phyloP scores from a whole-genome alignment of 805 yeast species.

The Torulaspora maleeae region DNA sequence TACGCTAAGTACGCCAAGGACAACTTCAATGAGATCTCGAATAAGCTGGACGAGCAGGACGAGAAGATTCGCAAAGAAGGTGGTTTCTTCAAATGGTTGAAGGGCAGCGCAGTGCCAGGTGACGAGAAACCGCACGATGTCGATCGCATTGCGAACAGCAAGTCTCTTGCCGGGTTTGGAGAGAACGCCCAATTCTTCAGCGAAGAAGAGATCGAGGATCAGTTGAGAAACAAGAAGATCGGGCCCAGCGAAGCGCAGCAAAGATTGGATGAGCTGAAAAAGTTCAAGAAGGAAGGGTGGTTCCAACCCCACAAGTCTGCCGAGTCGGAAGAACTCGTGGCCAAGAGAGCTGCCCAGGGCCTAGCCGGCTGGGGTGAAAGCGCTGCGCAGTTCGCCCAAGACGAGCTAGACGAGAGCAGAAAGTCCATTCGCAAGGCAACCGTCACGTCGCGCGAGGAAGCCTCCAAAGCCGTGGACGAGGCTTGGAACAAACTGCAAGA shows the following conservation, averaged over 20 bases:
- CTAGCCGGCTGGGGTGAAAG: conserved; percentile 46
- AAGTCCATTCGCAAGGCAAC: conserved; percentile 38
- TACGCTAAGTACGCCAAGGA: conserved; percentile 19
- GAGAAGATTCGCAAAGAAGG: conserved; percentile 22
- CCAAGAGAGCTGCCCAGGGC: conserved; percentile 35
- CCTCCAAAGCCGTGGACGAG: conserved; percentile 36
- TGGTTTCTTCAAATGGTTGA: conserved; percentile 26
- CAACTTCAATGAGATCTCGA: conserved; percentile 28
- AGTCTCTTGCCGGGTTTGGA: conserved; percentile 44
- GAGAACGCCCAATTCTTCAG: conserved; percentile 41
- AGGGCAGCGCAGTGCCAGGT: conserved; percentile 13
- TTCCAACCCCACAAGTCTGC: conserved; percentile 22
- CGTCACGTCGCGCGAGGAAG: conserved; percentile 34
- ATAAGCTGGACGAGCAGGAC: conserved; percentile 24
- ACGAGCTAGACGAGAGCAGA: conserved; percentile 38
- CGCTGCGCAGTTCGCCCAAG: conserved; percentile 42
- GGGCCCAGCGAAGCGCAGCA: conserved; percentile 35
- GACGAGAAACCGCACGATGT: conserved; percentile 4
- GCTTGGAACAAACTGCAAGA: conserved; percentile 33
- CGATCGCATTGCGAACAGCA: conserved; percentile 4
- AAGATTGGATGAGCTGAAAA: conserved; percentile 34
- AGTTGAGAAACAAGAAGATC: conserved; percentile 17
- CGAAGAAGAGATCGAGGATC: conserved; percentile 35
- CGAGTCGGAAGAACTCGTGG: conserved; percentile 34
- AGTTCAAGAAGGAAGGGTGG: conserved; percentile 38